Base-by-base conservation (phyloP, 345 rosid genomes). In the Sapria himalayana region DNA sequence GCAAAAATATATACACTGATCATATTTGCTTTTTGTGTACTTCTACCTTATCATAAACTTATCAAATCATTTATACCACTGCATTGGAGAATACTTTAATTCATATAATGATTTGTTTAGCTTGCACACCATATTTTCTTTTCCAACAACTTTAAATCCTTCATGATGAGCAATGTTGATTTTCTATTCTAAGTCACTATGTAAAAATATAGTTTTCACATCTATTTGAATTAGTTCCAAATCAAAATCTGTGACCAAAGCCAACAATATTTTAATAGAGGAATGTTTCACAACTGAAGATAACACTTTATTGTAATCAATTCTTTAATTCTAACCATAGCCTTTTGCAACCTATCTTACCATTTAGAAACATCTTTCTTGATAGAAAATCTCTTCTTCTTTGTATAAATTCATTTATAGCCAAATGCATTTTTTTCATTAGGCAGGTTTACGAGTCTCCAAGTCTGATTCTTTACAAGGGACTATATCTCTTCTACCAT, bases 281-380 rank as follows among this genome's bases (percentile, higher is more conserved):
- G n/a, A n/a, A n/a, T n/a, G n/a, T n/a, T n/a, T n/a, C n/a, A 37
- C 41, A 1, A 37, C 41, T 37, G 20, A n/a, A 5, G 41, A 37
- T 2, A 37, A 37, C n/a, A 41, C 18, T 7, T 22, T 19, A 41
- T 13, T 41, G 32, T 41, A 41, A 19, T 21, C 45, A 6, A 41
- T 22, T 14, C 45, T 33, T 41, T 33, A n/a, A 10, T 14, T 25
- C 16, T 41, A 19, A 1, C 18, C 10, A 14, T 22, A 41, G 1
- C 45, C 45, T n/a, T 22, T 41, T 0, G 45, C 32, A 1, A 41
- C 45, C 6, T 22, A 3, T 11, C 17, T 4, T 0, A 33, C 32
- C 15, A 22, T 41, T 9, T 22, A 41, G 5, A 5, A 5, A 21
- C 41, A 5, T 9, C 29, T 21, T 41, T 12, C 2, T 21, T 41